Percentiles rank a stretch among this genome's conserved stretches.
These are phyloP conservation scores for Akanthomyces uredinophilus DNA, from an alignment of 2,329 filamentous ascomycete species.

Conservation along the genomic window DNA sequence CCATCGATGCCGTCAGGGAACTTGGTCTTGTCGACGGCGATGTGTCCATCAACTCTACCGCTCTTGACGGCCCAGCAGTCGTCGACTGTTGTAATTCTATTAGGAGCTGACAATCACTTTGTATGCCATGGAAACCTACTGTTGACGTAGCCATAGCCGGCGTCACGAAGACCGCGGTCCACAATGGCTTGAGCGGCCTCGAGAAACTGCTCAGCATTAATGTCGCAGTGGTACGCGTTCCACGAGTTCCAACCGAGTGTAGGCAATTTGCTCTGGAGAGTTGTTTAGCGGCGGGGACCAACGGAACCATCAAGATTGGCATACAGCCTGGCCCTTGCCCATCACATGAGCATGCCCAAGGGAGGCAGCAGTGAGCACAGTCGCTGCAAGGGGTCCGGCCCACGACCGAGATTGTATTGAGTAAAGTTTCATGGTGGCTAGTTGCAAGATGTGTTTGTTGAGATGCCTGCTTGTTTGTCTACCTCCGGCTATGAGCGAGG, in stretches of 20 bases:
- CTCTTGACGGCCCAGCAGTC: slow-evolving; percentile 54
- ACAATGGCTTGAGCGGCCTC: slow-evolving; percentile 43
- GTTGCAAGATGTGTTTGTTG: not conserved
- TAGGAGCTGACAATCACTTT: not conserved
- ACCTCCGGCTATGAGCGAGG: not conserved
- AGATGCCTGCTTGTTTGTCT: not conserved
- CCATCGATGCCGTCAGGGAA: slow-evolving; percentile 56
- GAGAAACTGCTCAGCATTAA: slow-evolving; percentile 45
- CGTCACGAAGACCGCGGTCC: slow-evolving; percentile 44
- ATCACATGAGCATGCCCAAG: not conserved
- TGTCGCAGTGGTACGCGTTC: slow-evolving; percentile 49
- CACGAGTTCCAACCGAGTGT: slow-evolving; percentile 47
- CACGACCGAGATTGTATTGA: not conserved
- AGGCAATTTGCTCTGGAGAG: slow-evolving; percentile 21
- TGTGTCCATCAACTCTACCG: slow-evolving; percentile 35
- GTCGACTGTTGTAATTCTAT: slow-evolving; percentile 34
- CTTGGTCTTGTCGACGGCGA: slow-evolving; percentile 42
- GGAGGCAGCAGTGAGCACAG: not conserved
- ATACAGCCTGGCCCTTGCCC: not conserved
- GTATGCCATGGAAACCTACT: slow-evolving; percentile 17
- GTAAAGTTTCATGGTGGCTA: not conserved
- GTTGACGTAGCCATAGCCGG: slow-evolving; percentile 54
- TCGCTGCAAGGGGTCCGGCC: not conserved
- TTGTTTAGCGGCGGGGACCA: not conserved
- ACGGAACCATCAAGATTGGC: not conserved